These are phyloP conservation scores for Neonectria neomacrospora DNA, from an alignment of 2,329 filamentous ascomycete genomes.

Conservation along the genomic window DNA sequence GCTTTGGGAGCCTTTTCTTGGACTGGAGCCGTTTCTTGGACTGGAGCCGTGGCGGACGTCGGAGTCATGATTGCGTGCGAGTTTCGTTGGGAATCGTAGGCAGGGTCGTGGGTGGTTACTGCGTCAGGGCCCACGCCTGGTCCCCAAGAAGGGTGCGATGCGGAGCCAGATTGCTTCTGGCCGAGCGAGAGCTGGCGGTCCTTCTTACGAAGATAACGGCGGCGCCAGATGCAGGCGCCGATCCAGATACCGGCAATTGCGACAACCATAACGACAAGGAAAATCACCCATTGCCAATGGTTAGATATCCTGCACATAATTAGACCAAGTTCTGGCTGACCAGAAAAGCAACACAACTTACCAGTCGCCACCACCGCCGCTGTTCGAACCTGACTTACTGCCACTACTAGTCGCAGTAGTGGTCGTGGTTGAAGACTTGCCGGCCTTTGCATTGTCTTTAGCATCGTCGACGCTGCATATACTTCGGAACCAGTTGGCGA, in stretches of 20 bases:
- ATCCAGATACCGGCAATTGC: conserved; percentile 75
- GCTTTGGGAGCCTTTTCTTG: conserved; percentile 49
- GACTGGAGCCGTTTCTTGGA: conserved; percentile 27
- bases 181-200: conserved; percentile 60
- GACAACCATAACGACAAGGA: conserved; percentile 79
- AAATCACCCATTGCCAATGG: conserved; percentile 85
- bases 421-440: conserved; percentile 32
- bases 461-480: conserved; percentile 65
- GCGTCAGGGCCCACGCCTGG: conserved; percentile 44
- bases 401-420: conserved; percentile 24
- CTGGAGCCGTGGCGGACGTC: conserved; percentile 25
- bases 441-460: conserved; percentile 28
- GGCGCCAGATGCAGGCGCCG: conserved; percentile 76
- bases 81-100: conserved; percentile 43
- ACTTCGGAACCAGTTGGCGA: conserved; percentile 76
- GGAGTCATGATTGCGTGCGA: conserved; percentile 41
- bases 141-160: conserved; percentile 51
- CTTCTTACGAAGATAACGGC: conserved; percentile 77
- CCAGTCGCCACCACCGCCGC: conserved; percentile 59
- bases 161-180: conserved; percentile 54
- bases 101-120: conserved; percentile 45
- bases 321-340: conserved; percentile 4
- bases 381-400: conserved; percentile 23
- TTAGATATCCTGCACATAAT: conserved; percentile 66
- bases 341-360: conserved; percentile 46